Base-by-base conservation (phyloP, 2,329 filamentous ascomycete genomes). In the Colletotrichum sp. region DNA sequence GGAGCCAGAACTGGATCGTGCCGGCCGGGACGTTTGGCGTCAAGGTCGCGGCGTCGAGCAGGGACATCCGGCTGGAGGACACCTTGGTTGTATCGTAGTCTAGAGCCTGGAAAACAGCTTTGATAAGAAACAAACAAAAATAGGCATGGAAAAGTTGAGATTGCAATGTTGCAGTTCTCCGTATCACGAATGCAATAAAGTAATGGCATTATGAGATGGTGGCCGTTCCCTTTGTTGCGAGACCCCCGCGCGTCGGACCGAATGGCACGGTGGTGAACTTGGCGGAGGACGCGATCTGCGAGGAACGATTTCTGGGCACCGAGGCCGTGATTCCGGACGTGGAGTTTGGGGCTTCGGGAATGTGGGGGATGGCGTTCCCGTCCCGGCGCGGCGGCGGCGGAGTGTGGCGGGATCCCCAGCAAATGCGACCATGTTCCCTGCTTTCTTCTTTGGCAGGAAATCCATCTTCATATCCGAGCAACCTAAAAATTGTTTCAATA, bases 1-100 rank as follows among this genome's bases (percentile, higher is more conserved):
- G 85, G 5, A 82, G 83, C 69, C 88, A 94, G 83, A 88, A 92
- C 69, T 95, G 93, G 93, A 79, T 88, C 5, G 81, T 91, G 61
- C 88, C 90, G 8, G 79, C 80, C 19, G 88, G 88, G 0, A 82
- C 79, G 16, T 89, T 89, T 78, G 83, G 78, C 0, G 80, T 89
- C 36, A 81, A 78, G 12, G 85, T 89, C 1, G 88, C 87, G 3
- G 83, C 87, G 3, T 89, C 87, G 75, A 89, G 87, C 71, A 81
- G 87, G 52, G 87, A 89, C 79, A 80, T 88, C 52, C 81, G 86
- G 34, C 79, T 86, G 36, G 84, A 82, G n/a, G 84, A 82, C 6
- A 68, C 59, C 6, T 27, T 78, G 32, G 70, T 73, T 3, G 77
- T 77, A 48, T 68, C 32, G 15, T 67, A 67, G 11, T 34, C 1